Conservation (phyloP, 2,329 filamentous ascomycete genomes). For the Pseudogymnoascus sp. region DNA sequence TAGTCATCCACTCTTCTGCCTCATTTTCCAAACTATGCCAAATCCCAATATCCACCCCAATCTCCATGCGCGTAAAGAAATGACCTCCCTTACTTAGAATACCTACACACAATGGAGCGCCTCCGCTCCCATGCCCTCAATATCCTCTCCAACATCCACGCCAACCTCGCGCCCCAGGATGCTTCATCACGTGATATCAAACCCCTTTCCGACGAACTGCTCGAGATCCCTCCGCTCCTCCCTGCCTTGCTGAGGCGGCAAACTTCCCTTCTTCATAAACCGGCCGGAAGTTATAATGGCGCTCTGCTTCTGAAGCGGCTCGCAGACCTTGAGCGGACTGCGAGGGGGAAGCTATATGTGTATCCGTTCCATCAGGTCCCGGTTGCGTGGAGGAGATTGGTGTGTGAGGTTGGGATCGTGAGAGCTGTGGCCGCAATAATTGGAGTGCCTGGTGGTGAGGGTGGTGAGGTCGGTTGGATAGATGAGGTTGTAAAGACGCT, state of each 20-base stretch:
- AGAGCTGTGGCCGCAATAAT: slow-evolving; percentile 35
- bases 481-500: slow-evolving; percentile 21
- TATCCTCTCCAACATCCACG: neutral
- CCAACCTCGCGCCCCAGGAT: neutral
- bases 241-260: neutral
- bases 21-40: neutral
- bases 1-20: neutral
- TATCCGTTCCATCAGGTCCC: slow-evolving; percentile 62
- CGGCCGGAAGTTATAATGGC: neutral
- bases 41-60: neutral
- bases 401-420: slow-evolving; percentile 62
- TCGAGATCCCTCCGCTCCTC: neutral
- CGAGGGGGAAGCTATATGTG: slow-evolving; percentile 60
- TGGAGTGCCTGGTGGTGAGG: neutral
- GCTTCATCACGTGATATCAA: neutral
- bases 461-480: slow-evolving; percentile 9
- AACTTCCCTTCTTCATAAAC: neutral
- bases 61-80: neutral
- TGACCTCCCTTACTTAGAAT: neutral
- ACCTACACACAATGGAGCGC: neutral
- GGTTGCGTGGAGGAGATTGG: slow-evolving; percentile 59
- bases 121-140: neutral
- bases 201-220: neutral
- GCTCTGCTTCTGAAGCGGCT: slow-evolving; percentile 31
- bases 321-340: slow-evolving; percentile 49